phyloP scores from a whole-genome alignment of 176 grass and related monocot species.

The Areca catechu region DNA sequence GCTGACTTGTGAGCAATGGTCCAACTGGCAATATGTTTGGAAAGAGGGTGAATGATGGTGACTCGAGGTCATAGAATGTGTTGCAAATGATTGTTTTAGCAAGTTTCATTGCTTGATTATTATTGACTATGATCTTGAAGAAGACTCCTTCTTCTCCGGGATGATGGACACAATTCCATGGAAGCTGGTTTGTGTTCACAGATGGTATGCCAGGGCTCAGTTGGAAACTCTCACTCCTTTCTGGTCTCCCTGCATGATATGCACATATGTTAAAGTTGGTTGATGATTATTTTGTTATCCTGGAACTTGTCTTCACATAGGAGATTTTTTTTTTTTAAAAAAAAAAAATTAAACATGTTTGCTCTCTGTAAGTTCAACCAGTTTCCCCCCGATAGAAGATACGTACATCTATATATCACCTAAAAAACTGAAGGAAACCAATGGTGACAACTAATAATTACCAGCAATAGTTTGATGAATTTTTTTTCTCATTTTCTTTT shows the following conservation, averaged over 20 bases:
- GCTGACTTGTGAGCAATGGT: conserved; percentile 26
- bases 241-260: neutral
- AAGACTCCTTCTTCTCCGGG: neutral
- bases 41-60: conserved; percentile 3
- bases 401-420: no score
- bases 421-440: no score
- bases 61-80: conserved; percentile 33
- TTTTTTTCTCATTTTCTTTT: no score
- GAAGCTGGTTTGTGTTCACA: neutral
- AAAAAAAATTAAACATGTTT: no score
- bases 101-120: neutral
- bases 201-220: conserved; percentile 2
- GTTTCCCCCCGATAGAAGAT: no score
- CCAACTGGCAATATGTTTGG: conserved; percentile 16
- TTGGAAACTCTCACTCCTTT: neutral
- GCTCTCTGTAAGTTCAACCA: no score
- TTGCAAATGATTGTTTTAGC: conserved; percentile 38
- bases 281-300: no score
- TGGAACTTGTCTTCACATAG: no score
- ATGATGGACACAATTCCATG: neutral
- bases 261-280: no score
- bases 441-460: no score
- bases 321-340: no score
- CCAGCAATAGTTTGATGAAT: no score
- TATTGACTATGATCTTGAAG: neutral